A percentile compares a stretch with the other conserved stretches of the same genome.
phyloP scores from a whole-genome alignment of 208 protist species.

The Naegleria fowleri region DNA sequence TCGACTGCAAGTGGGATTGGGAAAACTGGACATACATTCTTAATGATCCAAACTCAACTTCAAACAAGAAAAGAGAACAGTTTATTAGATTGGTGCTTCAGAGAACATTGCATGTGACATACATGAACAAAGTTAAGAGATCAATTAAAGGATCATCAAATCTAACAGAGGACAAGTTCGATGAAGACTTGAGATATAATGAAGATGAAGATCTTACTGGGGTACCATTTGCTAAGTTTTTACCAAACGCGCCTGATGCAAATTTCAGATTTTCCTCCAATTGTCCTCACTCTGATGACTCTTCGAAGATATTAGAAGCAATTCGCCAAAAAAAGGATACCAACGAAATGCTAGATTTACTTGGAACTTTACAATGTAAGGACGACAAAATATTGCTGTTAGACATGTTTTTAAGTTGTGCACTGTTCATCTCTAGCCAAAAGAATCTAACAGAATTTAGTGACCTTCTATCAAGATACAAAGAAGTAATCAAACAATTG shows the following conservation, averaged over 20 bases:
- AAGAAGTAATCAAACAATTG: background rate
- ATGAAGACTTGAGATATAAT: background rate
- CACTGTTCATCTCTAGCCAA: background rate
- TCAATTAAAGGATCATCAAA: background rate
- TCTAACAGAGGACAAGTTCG: background rate
- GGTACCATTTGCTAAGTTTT: background rate
- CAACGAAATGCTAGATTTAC: background rate
- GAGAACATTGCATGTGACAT: background rate
- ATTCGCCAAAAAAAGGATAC: background rate
- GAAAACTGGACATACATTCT: background rate
- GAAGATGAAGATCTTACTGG: background rate
- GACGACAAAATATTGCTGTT: background rate
- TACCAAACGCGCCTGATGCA: background rate
- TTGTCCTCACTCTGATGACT: background rate
- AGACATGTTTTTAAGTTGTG: background rate
- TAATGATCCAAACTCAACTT: background rate
- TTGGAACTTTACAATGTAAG: background rate
- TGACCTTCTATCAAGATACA: background rate
- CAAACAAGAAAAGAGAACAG: background rate
- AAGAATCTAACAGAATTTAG: background rate
- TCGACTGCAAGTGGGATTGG: slow-evolving; percentile 2
- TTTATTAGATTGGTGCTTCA: background rate
- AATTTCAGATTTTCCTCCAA: background rate
- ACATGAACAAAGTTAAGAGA: background rate
- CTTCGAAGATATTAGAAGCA: background rate